Percentiles rank a stretch among this genome's conserved stretches.
Evolutionary conservation across 2,329 filamentous ascomycete genomes (phyloP).

Genomic region (Trichophyton verrucosum): DNA sequence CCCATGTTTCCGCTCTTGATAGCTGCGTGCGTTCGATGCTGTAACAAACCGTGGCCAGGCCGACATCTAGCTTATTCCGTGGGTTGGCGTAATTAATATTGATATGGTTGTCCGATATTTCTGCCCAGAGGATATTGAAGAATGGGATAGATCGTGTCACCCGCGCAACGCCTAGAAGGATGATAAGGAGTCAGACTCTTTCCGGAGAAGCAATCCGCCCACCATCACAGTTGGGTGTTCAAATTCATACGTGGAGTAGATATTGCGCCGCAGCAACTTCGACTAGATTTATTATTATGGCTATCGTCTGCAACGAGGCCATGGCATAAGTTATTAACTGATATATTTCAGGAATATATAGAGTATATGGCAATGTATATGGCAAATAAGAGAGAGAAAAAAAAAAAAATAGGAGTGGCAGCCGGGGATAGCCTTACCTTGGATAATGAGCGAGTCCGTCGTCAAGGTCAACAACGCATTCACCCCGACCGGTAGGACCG

Average conservation of each 20-base stretch:
- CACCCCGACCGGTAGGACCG: constrained; percentile 43
- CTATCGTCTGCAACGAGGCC: constrained; percentile 37
- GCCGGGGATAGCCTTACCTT: constrained; percentile 33
- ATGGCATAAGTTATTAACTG: constrained; percentile 1
- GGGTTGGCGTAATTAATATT: constrained; percentile 60
- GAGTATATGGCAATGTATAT: constrained; percentile 1
- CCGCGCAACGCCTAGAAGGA: not conserved
- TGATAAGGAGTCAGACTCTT: not conserved
- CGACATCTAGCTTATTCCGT: constrained; percentile 47
- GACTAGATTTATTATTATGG: constrained; percentile 36
- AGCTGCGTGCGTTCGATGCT: constrained; percentile 42
- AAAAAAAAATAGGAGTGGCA: not conserved
- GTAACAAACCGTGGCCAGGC: constrained; percentile 51
- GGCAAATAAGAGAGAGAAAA: not conserved
- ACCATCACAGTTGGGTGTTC: not conserved
- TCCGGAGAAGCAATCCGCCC: not conserved
- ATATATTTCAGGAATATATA: not conserved
- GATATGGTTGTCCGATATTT: constrained; percentile 48
- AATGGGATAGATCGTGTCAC: constrained; percentile 49
- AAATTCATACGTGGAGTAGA: constrained; percentile 1
- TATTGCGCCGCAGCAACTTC: constrained; percentile 40
- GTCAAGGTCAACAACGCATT: constrained; percentile 49
- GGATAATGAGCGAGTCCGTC: constrained; percentile 47
- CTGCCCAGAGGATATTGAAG: constrained; percentile 75
- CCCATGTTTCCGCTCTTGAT: constrained; percentile 47